These are phyloP conservation scores for Pichia thaimueangensis DNA, from an alignment of 805 yeast species.

Conservation along the genomic window DNA sequence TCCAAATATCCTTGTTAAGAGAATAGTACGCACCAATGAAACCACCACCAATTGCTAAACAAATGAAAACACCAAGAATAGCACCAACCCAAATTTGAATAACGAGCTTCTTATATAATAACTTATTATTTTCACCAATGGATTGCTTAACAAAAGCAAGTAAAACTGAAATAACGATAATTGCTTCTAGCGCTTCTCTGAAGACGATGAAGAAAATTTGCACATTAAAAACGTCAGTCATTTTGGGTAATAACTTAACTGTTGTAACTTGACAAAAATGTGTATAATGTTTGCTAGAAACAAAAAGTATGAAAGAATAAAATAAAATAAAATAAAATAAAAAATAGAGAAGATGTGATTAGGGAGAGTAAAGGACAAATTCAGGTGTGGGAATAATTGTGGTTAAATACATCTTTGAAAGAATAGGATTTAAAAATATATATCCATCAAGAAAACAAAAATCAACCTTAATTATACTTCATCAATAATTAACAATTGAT, in stretches of 20 bases:
- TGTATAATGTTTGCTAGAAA: neutral
- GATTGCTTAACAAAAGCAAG: slow-evolving; percentile 90
- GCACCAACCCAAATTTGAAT: slow-evolving; percentile 86
- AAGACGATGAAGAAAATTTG: slow-evolving; percentile 84
- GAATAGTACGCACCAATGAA: slow-evolving; percentile 92
- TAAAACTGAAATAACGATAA: slow-evolving; percentile 83
- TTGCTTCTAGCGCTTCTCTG: slow-evolving; percentile 92
- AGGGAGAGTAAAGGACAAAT: neutral
- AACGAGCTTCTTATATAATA: slow-evolving; percentile 37
- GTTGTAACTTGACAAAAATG: neutral
- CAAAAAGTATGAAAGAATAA: neutral
- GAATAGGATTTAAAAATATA: neutral
- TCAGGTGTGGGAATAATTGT: neutral
- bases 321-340: neutral
- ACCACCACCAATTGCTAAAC: slow-evolving; percentile 84
- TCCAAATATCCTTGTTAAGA: slow-evolving; percentile 76
- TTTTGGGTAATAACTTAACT: slow-evolving; percentile 7
- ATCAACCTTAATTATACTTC: neutral
- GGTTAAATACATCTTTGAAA: too few relatives aligned
- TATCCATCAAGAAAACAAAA: neutral
- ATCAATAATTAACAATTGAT: too few relatives aligned
- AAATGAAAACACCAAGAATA: slow-evolving; percentile 60
- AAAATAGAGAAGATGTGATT: neutral
- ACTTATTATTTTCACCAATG: slow-evolving; percentile 48
- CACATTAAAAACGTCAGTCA: slow-evolving; percentile 51